A percentile compares a stretch with the other conserved stretches of the same genome.
Evolutionary conservation across 2,329 filamentous ascomycete genomes (phyloP).

Genomic region (Coniochaeta sp.): DNA sequence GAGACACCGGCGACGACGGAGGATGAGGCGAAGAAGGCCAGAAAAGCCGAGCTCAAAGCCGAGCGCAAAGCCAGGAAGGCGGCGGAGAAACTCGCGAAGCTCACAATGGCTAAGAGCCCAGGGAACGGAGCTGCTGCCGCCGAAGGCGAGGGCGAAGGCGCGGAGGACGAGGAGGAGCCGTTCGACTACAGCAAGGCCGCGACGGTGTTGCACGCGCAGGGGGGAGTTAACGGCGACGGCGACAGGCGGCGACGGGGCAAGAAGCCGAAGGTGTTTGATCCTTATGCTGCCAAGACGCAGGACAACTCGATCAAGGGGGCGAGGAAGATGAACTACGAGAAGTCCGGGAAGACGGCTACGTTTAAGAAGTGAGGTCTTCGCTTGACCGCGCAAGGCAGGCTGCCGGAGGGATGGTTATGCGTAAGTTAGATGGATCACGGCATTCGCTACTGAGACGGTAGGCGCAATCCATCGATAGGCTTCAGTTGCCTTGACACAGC

Average conservation of each 20-base stretch:
- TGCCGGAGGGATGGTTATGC: no score
- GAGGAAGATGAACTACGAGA: conserved; percentile 3
- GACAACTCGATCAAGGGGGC: neutral
- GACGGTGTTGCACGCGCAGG: conserved; percentile 22
- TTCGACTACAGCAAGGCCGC: conserved; percentile 28
- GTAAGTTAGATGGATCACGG: no score
- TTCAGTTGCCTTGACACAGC: no score
- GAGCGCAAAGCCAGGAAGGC: neutral
- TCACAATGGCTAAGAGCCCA: no score
- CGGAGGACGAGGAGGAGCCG: conserved; percentile 17
- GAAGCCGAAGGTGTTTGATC: conserved; percentile 5
- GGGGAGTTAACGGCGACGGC: conserved; percentile 10
- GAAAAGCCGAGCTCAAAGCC: neutral
- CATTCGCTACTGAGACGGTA: no score
- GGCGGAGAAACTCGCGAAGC: conserved; percentile 3
- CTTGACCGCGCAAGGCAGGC: no score
- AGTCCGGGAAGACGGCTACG: neutral
- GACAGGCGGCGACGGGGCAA: conserved; percentile 5
- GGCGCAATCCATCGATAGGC: no score
- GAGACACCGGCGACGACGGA: neutral
- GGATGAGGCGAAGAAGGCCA: neutral
- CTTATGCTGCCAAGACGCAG: neutral
- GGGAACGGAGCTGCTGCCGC: neutral
- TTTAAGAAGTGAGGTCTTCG: conserved; percentile 2
- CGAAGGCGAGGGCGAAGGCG: neutral